Evolutionary conservation across 768 basidiomycete species (phyloP).

Genomic region (Tylopilus intermedius): DNA sequence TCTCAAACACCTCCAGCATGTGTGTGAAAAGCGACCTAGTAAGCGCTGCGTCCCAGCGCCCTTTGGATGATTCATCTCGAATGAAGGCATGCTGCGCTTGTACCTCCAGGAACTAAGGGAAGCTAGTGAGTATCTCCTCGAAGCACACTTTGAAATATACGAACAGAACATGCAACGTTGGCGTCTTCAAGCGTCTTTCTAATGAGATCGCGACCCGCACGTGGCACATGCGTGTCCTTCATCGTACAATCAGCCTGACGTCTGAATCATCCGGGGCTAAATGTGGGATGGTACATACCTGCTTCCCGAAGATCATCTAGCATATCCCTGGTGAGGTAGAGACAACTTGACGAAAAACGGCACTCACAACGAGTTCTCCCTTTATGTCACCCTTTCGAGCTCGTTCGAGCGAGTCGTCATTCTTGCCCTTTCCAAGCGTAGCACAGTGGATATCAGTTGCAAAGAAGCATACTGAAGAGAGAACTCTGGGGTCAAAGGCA

Average conservation of each 20-base stretch:
- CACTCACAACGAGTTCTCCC: slow-evolving; percentile 76
- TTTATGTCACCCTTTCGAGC: slow-evolving; percentile 78
- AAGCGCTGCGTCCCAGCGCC: slow-evolving; percentile 92
- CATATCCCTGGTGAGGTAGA: neutral
- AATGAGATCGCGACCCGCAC: slow-evolving; percentile 80
- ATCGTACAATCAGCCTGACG: neutral
- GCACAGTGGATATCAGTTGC: slow-evolving; percentile 91
- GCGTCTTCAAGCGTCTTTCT: slow-evolving; percentile 80
- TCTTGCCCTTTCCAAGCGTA: slow-evolving; percentile 78
- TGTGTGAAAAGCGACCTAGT: slow-evolving; percentile 73
- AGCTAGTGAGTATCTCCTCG: slow-evolving; percentile 5
- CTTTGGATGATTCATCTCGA: slow-evolving; percentile 87
- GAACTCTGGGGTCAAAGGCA: slow-evolving; percentile 79
- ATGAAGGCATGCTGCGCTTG: slow-evolving; percentile 98
- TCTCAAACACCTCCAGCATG: slow-evolving; percentile 92
- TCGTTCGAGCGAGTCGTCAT: slow-evolving; percentile 73
- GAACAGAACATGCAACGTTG: slow-evolving; percentile 62
- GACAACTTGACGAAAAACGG: neutral
- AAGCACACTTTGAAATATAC: slow-evolving; percentile 22
- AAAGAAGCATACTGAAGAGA: slow-evolving; percentile 89
- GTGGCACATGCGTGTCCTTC: slow-evolving; percentile 90
- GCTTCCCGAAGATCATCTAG: slow-evolving; percentile 94
- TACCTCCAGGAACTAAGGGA: slow-evolving; percentile 79
- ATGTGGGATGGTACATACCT: slow-evolving; percentile 40
- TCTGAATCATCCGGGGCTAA: neutral